A percentile compares a stretch with the other conserved stretches of the same genome.
These are phyloP conservation scores for Candida qinlingensis DNA, from an alignment of 805 yeast species.

Conservation along the genomic window DNA sequence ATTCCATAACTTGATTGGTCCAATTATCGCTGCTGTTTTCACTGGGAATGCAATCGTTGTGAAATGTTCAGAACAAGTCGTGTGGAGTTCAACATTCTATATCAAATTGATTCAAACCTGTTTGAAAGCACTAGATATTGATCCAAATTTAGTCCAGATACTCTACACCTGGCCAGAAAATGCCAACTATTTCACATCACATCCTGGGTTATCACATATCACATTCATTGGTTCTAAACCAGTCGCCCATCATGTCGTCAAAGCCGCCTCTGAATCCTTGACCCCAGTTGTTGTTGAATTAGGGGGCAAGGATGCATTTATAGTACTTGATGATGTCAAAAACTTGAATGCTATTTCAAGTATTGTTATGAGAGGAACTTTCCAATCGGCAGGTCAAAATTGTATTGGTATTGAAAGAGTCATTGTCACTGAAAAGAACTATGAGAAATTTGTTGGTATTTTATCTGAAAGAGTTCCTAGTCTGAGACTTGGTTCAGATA, in stretches of 20 bases:
- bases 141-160: constrained; percentile 81
- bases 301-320: constrained; percentile 93
- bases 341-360: constrained; percentile 60
- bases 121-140: constrained; percentile 65
- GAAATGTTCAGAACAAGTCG: constrained; percentile 93
- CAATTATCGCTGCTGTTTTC: constrained; percentile 80
- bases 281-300: constrained; percentile 95
- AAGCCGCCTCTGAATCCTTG: constrained; percentile 76
- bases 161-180: constrained; percentile 85
- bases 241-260: constrained; percentile 83
- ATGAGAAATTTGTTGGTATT: constrained; percentile 54
- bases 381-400: constrained; percentile 96
- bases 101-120: constrained; percentile 67
- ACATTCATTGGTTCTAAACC: constrained; percentile 96
- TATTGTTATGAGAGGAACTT: constrained; percentile 87
- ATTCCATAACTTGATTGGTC: constrained; percentile 90
- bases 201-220: constrained; percentile 76
- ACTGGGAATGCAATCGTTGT: constrained; percentile 90
- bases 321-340: constrained; percentile 77
- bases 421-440: constrained; percentile 67
- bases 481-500: constrained; percentile 81
- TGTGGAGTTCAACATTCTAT: constrained; percentile 88
- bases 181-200: constrained; percentile 82
- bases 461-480: constrained; percentile 52
- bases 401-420: constrained; percentile 97